These are phyloP conservation scores for Microbotryum saponariae DNA, from an alignment of 1,284 basidiomycete genomes.

Conservation along the genomic window DNA sequence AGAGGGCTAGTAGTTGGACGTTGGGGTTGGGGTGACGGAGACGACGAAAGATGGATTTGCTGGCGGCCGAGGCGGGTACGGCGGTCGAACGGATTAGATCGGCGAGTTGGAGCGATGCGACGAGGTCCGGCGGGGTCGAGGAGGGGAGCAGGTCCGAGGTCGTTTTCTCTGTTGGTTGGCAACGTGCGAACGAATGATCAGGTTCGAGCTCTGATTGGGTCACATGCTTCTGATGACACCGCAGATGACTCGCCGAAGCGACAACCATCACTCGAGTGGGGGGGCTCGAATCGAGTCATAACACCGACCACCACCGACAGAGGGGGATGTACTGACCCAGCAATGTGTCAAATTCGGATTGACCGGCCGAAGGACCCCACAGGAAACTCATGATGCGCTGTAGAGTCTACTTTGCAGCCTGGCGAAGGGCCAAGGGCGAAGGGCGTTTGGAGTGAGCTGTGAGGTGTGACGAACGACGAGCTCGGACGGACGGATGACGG, in stretches of 20 bases:
- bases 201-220: too few relatives aligned
- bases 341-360: conserved; percentile 22
- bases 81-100: conserved; percentile 93
- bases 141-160: conserved; percentile 77
- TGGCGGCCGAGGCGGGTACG: conserved; percentile 73
- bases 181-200: background rate
- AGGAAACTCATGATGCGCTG: conserved; percentile 15
- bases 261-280: background rate
- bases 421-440: too few relatives aligned
- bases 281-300: too few relatives aligned
- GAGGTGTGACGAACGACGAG: too few relatives aligned
- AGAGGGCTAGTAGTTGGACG: conserved; percentile 29
- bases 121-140: conserved; percentile 42
- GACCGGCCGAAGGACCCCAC: conserved; percentile 13
- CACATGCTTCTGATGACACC: too few relatives aligned
- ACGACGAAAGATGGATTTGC: conserved; percentile 78
- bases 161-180: conserved; percentile 60
- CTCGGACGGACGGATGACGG: too few relatives aligned
- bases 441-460: too few relatives aligned
- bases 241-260: too few relatives aligned
- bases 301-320: background rate
- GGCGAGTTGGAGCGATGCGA: conserved; percentile 80
- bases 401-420: too few relatives aligned
- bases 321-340: conserved; percentile 10
- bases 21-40: conserved; percentile 93